Evolutionary conservation across 2,329 filamentous ascomycete genomes (phyloP), one percentile per base, ranked within the genome.

Genomic region (Colletotrichum noveboracense): DNA sequence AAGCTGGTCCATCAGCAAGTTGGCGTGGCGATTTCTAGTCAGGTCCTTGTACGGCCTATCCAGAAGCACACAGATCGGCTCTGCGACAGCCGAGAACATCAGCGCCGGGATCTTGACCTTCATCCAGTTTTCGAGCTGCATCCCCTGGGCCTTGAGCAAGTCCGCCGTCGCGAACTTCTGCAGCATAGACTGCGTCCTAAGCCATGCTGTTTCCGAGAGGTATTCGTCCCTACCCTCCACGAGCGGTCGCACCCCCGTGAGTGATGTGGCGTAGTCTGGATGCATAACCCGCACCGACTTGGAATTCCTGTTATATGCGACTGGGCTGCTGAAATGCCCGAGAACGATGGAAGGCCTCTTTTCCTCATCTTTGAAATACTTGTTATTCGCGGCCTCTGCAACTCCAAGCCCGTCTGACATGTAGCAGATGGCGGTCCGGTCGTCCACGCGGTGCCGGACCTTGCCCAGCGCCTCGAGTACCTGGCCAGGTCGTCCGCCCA

Each of bases 381-480:
- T 84, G 38, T 89, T 84, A 79, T 95, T 95, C 55, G 98, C 89
- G 65, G 93, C 90, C 65, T 98, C 96, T n/a, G 95, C 88, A 3
- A 95, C 87, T 1, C 97, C 96, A 84, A 98, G 91, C 1, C 96
- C 95, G 77, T 96, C 94, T 72, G 95, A 94, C 71, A 97, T 83
- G 71, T 98, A 90, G 75, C 94, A 92, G 9, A 98, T 89, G 0
- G 95, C 94, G 2, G 94, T 95, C 32, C 91, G 86, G 4, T 89
- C 86, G 58, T 90, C 88, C n/a, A 97, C 85, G 12, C 95, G 91
- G 79, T 95, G 89, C 70, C 88, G 90, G 70, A 97, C 87, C 0
- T 88, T 85, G 5, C 87, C 80, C 28, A 97, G 81, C 3, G 93
- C 91, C 43, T 88, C 82, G 13, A 89, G 86, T 1, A 84, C 83